phyloP scores from a whole-genome alignment of 495 filamentous ascomycete species.

The Trichocladium uniseriatum region DNA sequence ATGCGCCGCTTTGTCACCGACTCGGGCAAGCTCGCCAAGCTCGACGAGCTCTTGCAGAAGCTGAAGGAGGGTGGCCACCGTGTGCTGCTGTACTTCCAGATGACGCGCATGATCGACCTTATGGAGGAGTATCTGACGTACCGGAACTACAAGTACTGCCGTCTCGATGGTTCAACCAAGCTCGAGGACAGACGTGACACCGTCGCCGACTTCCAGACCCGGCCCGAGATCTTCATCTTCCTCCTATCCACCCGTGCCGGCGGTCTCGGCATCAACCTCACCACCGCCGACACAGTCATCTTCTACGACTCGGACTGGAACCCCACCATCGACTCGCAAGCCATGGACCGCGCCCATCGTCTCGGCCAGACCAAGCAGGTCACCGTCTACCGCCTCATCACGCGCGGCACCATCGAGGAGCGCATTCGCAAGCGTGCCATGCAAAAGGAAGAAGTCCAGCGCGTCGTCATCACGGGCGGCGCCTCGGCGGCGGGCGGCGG shows the following conservation, averaged over 20 bases:
- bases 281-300: conserved; percentile 86
- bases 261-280: conserved; percentile 96
- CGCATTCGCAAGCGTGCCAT: conserved; percentile 94
- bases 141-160: conserved; percentile 96
- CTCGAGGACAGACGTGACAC: conserved; percentile 95
- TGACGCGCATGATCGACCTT: conserved; percentile 99
- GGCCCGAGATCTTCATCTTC: conserved; percentile 92
- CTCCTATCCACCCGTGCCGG: conserved; percentile 90
- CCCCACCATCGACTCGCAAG: conserved; percentile 95
- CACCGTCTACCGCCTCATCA: conserved; percentile 95
- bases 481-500: conserved; percentile 43
- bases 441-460: conserved; percentile 98
- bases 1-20: conserved; percentile 98
- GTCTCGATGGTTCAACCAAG: conserved; percentile 95
- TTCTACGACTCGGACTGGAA: conserved; percentile 99
- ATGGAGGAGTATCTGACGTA: conserved; percentile 99
- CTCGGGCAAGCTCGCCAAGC: conserved; percentile 86
- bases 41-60: conserved; percentile 77
- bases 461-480: conserved; percentile 90
- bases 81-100: conserved; percentile 99
- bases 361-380: conserved; percentile 94
- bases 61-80: conserved; percentile 90
- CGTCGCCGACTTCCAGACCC: conserved; percentile 89
- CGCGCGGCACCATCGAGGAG: conserved; percentile 93
- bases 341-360: conserved; percentile 98